A percentile compares a stretch with the other conserved stretches of the same genome.
These are phyloP conservation scores for Tolypocladium sp. DNA, from an alignment of 2,329 filamentous ascomycete genomes.

Conservation along the genomic window DNA sequence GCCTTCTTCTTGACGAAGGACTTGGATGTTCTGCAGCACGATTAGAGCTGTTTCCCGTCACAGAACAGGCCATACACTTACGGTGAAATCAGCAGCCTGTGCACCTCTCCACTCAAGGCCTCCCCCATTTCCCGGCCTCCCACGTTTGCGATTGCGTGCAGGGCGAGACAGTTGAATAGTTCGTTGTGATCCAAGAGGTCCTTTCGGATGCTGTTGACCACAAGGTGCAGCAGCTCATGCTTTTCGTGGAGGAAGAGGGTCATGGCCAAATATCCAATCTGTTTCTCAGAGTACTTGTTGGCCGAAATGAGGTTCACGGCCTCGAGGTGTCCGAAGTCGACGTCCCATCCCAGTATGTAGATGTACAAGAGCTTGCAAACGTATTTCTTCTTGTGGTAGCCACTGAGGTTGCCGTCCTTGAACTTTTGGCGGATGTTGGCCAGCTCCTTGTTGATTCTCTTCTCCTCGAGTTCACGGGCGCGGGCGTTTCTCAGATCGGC, in stretches of 20 bases:
- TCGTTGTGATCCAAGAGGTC: constrained; percentile 93
- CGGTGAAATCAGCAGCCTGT: constrained; percentile 90
- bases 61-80: constrained; percentile 34
- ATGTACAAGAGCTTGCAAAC: constrained; percentile 99
- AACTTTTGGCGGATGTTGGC: constrained; percentile 98
- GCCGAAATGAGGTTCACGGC: constrained; percentile 96
- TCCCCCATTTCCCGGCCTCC: constrained; percentile 96
- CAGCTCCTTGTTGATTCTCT: constrained; percentile 98
- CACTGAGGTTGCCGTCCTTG: constrained; percentile 86
- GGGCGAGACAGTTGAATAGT: constrained; percentile 89
- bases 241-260: constrained; percentile 95
- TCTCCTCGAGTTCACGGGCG: constrained; percentile 93
- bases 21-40: constrained; percentile 55
- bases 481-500: constrained; percentile 91
- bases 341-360: constrained; percentile 97
- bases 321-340: constrained; percentile 97
- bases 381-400: constrained; percentile 99
- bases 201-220: constrained; percentile 97
- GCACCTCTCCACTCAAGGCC: constrained; percentile 82
- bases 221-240: constrained; percentile 89
- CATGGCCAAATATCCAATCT: constrained; percentile 96
- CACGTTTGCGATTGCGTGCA: constrained; percentile 97
- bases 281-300: constrained; percentile 96
- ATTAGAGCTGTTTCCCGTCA: constrained; percentile 4
- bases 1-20: constrained; percentile 99